These are phyloP conservation scores for Phialophora chinensis DNA, from an alignment of 2,329 filamentous ascomycete genomes.

Conservation along the genomic window DNA sequence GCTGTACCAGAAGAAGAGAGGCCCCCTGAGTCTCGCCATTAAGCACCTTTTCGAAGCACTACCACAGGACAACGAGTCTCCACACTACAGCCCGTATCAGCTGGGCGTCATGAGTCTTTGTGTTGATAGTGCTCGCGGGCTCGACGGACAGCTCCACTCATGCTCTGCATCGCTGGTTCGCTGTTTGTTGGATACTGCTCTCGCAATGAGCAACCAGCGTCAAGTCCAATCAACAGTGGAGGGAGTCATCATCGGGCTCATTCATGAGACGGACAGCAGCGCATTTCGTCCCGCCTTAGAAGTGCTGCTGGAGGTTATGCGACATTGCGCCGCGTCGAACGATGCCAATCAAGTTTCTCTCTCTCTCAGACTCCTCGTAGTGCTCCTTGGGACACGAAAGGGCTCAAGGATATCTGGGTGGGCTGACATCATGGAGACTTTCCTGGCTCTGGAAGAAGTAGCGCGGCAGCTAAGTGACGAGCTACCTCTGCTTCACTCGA, in stretches of 20 bases:
- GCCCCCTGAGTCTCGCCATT: conserved; percentile 73
- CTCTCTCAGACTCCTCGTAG: conserved; percentile 67
- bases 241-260: conserved; percentile 78
- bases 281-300: conserved; percentile 74
- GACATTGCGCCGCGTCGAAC: conserved; percentile 28
- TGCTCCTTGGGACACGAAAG: conserved; percentile 78
- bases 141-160: conserved; percentile 64
- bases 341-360: conserved; percentile 53
- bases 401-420: conserved; percentile 77
- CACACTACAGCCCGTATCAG: conserved; percentile 66
- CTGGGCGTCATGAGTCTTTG: conserved; percentile 92
- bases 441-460: conserved; percentile 59
- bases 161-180: conserved; percentile 60
- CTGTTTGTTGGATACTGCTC: conserved; percentile 53
- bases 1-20: conserved; percentile 73
- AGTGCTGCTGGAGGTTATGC: conserved; percentile 62
- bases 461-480: conserved; percentile 22
- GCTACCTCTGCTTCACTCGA: conserved; percentile 38
- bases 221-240: conserved; percentile 59
- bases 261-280: conserved; percentile 79
- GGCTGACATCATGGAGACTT: conserved; percentile 65
- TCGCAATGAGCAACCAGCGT: conserved; percentile 55
- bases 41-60: conserved; percentile 72
- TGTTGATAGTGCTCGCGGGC: conserved; percentile 74
- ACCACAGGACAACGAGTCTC: conserved; percentile 3